phyloP scores from a whole-genome alignment of 176 grass and related monocot genomes.

The Typha latifolia region DNA sequence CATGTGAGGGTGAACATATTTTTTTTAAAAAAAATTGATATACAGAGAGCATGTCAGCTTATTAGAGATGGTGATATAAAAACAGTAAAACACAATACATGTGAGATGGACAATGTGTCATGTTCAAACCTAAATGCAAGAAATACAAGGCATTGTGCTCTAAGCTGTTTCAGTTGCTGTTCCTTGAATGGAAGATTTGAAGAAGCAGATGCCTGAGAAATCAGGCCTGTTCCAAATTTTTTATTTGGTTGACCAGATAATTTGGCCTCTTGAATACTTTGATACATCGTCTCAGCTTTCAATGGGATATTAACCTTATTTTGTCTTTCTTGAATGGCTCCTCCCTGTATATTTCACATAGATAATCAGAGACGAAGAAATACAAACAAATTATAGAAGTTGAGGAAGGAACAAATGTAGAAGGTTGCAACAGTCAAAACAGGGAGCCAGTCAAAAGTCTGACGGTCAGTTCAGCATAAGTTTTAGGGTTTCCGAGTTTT shows the following conservation, averaged over 20 bases:
- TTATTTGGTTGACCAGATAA: conserved; percentile 32
- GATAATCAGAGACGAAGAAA: neutral
- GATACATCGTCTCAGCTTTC: conserved; percentile 30
- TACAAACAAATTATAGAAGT: neutral
- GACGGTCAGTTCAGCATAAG: too few relatives aligned
- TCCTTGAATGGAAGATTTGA: conserved; percentile 74
- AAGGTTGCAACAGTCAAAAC: neutral
- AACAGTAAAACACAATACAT: neutral
- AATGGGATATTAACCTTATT: conserved; percentile 32
- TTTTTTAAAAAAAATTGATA: neutral
- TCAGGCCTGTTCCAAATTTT: conserved; percentile 36
- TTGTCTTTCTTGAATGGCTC: conserved; percentile 66
- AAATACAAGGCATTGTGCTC: conserved; percentile 98
- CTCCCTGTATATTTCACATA: conserved; percentile 38
- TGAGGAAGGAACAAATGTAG: neutral
- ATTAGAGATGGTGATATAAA: neutral
- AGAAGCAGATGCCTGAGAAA: conserved; percentile 30
- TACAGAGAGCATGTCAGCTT: neutral
- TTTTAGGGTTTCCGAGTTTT: too few relatives aligned
- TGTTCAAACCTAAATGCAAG: conserved; percentile 81
- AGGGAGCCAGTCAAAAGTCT: neutral
- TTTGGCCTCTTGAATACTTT: conserved; percentile 34
- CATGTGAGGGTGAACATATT: conserved; percentile 12
- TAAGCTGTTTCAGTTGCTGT: conserved; percentile 95
- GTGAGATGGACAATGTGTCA: conserved; percentile 5